Conservation (phyloP, 176 grass and related monocot species). For the Puccinellia tenuiflora region DNA sequence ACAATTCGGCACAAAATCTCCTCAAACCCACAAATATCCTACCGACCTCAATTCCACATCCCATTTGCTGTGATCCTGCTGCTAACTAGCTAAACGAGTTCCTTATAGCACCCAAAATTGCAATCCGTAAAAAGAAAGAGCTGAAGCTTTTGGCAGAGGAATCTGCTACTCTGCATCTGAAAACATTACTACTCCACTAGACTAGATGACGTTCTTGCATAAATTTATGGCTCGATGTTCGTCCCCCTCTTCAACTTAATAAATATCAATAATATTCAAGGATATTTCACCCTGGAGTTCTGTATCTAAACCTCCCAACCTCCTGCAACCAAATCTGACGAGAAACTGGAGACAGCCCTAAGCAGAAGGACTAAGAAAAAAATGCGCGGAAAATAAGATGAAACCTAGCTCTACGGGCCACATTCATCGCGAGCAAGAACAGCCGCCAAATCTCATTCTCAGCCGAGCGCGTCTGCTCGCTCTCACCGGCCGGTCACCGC, state of each 20-base stretch:
- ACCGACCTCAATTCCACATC: neutral
- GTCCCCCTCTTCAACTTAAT: neutral
- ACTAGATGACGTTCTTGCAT: neutral
- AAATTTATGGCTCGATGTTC: neutral
- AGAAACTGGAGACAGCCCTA: neutral
- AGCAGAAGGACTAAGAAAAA: neutral
- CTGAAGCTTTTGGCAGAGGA: neutral
- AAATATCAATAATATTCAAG: neutral
- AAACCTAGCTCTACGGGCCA: neutral
- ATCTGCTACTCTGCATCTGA: conserved; percentile 17
- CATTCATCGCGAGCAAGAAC: neutral
- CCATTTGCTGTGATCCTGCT: neutral
- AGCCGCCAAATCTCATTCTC: neutral
- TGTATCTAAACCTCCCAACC: neutral
- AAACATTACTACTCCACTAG: neutral
- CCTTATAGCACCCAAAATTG: neutral
- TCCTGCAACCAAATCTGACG: conserved; percentile 22
- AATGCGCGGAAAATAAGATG: neutral
- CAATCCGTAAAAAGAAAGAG: neutral
- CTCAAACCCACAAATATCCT: neutral
- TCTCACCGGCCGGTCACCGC: neutral
- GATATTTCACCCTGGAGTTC: neutral
- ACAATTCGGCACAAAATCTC: neutral
- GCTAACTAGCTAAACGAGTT: neutral
- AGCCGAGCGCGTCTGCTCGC: neutral